These are phyloP conservation scores for Alternaria arborescens DNA, from an alignment of 2,329 filamentous ascomycete genomes.

Conservation along the genomic window DNA sequence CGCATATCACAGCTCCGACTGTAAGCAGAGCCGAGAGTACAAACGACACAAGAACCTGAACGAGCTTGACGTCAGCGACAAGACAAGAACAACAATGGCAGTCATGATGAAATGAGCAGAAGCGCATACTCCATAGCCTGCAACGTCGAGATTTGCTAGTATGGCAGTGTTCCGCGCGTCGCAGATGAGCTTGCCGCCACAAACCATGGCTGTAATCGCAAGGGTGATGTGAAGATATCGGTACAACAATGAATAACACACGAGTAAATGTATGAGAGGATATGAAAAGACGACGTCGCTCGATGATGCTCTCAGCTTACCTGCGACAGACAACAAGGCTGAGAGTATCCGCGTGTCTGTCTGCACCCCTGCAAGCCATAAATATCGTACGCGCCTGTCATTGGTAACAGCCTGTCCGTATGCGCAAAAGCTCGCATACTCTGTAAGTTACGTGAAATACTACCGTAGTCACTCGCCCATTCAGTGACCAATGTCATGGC, in stretches of 20 bases:
- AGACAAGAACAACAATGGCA: background rate
- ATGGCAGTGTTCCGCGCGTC: conserved; percentile 6
- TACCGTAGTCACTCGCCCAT: background rate
- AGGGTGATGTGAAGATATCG: background rate
- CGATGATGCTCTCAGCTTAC: background rate
- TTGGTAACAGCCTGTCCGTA: background rate
- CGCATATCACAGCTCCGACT: conserved; percentile 19
- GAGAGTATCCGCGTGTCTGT: background rate
- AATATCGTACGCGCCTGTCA: background rate
- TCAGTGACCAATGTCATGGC: background rate
- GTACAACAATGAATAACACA: no score
- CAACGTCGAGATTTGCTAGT: conserved; percentile 21
- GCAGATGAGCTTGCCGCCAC: conserved; percentile 13
- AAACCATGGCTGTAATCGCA: background rate
- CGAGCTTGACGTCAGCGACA: background rate
- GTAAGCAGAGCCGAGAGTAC: conserved; percentile 25
- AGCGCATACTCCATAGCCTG: conserved; percentile 23
- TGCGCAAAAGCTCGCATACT: background rate
- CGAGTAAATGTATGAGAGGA: background rate
- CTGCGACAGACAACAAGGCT: background rate
- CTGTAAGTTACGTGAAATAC: background rate
- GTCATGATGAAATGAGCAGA: background rate
- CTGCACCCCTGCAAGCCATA: background rate
- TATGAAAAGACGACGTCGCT: background rate
- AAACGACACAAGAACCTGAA: conserved; percentile 23